Conservation (phyloP, 2,329 filamentous ascomycete genomes). For the Fusarium robinianum region DNA sequence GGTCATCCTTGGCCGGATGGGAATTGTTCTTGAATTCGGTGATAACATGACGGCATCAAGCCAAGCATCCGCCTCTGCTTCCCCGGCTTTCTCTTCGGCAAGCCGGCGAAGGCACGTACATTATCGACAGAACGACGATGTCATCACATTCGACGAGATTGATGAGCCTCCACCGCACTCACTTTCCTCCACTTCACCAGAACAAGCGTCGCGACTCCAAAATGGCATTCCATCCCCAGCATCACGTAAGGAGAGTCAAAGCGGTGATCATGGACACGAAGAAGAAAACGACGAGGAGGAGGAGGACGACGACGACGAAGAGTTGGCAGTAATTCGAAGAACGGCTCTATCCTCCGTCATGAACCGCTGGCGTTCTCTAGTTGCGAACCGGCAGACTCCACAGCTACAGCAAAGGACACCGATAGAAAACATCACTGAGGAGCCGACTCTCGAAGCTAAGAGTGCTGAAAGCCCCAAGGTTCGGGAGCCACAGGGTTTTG, state of each 20-base stretch:
- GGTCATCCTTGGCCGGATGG: slow-evolving; percentile 67
- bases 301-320: slow-evolving; percentile 18
- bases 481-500: too few relatives aligned
- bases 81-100: slow-evolving; percentile 29
- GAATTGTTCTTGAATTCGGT: slow-evolving; percentile 70
- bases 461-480: slow-evolving; percentile 21
- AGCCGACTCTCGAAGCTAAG: slow-evolving; percentile 18
- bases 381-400: slow-evolving; percentile 20
- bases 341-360: slow-evolving; percentile 30
- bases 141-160: slow-evolving; percentile 6
- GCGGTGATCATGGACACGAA: too few relatives aligned
- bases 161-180: slow-evolving; percentile 7
- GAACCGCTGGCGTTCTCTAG: slow-evolving; percentile 32
- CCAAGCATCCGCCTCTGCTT: slow-evolving; percentile 31
- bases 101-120: slow-evolving; percentile 22
- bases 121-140: slow-evolving; percentile 4
- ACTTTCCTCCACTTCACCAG: slow-evolving; percentile 6
- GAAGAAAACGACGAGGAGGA: slow-evolving; percentile 15
- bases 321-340: slow-evolving; percentile 24
- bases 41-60: slow-evolving; percentile 38
- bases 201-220: slow-evolving; percentile 5
- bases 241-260: too few relatives aligned
- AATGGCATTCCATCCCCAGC: slow-evolving; percentile 10
- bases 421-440: slow-evolving; percentile 19
- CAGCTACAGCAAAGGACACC: slow-evolving; percentile 16